A percentile compares a stretch with the other conserved stretches of the same genome.
Conservation (phyloP, 129 eudicot species). For the Scalesia atractyloides region DNA sequence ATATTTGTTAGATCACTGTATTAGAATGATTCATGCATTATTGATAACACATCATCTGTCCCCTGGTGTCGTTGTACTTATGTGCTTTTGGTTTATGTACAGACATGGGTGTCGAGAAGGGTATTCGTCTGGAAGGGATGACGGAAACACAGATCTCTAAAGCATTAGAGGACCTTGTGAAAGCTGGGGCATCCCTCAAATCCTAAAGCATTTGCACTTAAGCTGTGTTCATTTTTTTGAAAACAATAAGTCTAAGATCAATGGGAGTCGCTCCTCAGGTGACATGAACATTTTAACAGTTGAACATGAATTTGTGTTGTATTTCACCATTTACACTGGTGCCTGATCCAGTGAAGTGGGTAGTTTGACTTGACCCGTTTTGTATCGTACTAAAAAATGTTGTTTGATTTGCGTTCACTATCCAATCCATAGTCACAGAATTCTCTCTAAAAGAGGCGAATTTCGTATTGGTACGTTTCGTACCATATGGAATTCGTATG, state of each 20-base stretch:
- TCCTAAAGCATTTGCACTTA: slow-evolving; percentile 34
- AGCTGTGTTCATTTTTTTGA: slow-evolving; percentile 3
- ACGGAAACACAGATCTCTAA: slow-evolving; percentile 70
- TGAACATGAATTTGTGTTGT: not conserved
- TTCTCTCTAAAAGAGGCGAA: no score
- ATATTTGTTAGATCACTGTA: not conserved
- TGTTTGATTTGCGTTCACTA: not conserved
- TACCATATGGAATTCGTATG: no score
- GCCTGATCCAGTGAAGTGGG: slow-evolving; percentile 1
- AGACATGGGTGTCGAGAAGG: slow-evolving; percentile 92
- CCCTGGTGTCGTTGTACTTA: slow-evolving; percentile 10
- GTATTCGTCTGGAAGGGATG: slow-evolving; percentile 85
- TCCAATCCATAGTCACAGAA: not conserved
- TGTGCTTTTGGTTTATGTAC: slow-evolving; percentile 20
- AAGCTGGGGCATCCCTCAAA: slow-evolving; percentile 60
- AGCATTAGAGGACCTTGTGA: slow-evolving; percentile 72
- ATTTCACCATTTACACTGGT: slow-evolving; percentile 1
- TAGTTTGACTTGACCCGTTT: not conserved
- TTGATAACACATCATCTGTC: not conserved
- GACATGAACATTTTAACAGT: not conserved
- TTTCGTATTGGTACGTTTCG: no score
- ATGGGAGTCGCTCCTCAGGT: not conserved
- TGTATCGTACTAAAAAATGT: not conserved
- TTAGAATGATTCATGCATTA: not conserved
- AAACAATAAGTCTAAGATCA: slow-evolving; percentile 30